Base-by-base conservation (phyloP, 2,329 filamentous ascomycete genomes). In the Pseudocercospora fuligena region DNA sequence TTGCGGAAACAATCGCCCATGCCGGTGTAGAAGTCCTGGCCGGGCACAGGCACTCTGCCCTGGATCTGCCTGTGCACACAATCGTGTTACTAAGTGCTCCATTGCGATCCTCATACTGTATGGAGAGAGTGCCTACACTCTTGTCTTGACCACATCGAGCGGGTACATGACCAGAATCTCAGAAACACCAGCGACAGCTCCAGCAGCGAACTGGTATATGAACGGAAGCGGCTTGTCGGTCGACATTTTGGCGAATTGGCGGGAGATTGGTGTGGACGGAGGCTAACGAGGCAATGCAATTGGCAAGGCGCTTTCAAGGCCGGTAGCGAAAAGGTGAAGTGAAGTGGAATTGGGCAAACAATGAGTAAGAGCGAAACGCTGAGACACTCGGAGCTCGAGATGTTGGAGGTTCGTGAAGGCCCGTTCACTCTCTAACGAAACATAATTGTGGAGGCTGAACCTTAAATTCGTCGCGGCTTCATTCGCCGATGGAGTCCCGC, bases 1-100 rank as follows among this genome's bases (percentile, higher is more conserved):
- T 99, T 99, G 78, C 88, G 87, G 86, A 99, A 97, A 86, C 94
- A 98, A 82, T 99, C 95, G 66, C 97, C 78, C 93, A 98, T 99
- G 86, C 95, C 93, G 84, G 88, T 97, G 87, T 99, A 98, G 74
- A 87, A 85, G 76, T 98, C 95, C 72, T 90, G 90, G 66, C 93
- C 92, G 23, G 85, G 83, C 51, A 85, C 88, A 11, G 76, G 73
- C 19, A 75, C 74, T 72, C 84, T 86, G 76, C 90, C 90, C 92
- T 97, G 76, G 69, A 68, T 70, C 70, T 71, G 69, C 67, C 78
- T 77, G 74, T 74, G 71, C 61, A 58, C 19, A 29, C 33, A 54
- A 62, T 63, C 7, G 40, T 19, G 40, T 43, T 57, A 75, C 72
- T 51, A 63, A 33, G 60, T 14, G 60, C 60, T 33, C 40, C 57